Evolutionary conservation across 2,329 filamentous ascomycete species (phyloP).

Genomic region (Aspergillus sp.): DNA sequence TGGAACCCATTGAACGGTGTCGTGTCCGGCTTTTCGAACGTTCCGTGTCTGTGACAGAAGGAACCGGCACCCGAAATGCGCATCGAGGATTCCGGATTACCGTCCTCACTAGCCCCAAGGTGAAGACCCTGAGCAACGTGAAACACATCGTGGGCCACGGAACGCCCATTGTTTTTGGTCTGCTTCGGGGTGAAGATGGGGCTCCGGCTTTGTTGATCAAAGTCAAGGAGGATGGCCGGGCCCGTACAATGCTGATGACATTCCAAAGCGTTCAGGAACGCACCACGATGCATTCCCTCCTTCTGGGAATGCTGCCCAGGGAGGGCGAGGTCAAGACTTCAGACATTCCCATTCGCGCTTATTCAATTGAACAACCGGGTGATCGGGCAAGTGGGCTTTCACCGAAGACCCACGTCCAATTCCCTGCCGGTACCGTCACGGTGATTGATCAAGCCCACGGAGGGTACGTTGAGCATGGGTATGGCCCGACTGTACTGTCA

Average conservation of each 20-base stretch:
- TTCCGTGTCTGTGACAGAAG: constrained; percentile 65
- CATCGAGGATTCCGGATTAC: constrained; percentile 79
- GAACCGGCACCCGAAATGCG: constrained; percentile 67
- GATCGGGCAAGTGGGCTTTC: constrained; percentile 29
- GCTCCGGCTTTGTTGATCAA: constrained; percentile 69
- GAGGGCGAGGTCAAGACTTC: constrained; percentile 68
- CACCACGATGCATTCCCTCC: constrained; percentile 66
- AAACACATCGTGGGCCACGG: constrained; percentile 67
- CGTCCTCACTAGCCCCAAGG: constrained; percentile 73
- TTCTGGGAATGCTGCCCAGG: constrained; percentile 70
- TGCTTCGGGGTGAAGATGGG: constrained; percentile 69
- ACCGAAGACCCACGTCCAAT: constrained; percentile 34
- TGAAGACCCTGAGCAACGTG: constrained; percentile 74
- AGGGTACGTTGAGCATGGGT: constrained; percentile 53
- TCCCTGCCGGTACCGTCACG: constrained; percentile 36
- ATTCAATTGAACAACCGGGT: constrained; percentile 58
- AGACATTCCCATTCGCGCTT: constrained; percentile 65
- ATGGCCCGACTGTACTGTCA: constrained; percentile 68
- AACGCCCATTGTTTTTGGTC: constrained; percentile 73
- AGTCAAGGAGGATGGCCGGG: constrained; percentile 63
- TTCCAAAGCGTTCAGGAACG: constrained; percentile 74
- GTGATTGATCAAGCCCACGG: constrained; percentile 70
- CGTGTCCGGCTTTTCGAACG: constrained; percentile 75
- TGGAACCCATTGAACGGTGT: constrained; percentile 70
- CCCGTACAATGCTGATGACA: constrained; percentile 72